phyloP scores from a whole-genome alignment of 169 alveolate genomes.

The Cryptosporidium parvum region DNA sequence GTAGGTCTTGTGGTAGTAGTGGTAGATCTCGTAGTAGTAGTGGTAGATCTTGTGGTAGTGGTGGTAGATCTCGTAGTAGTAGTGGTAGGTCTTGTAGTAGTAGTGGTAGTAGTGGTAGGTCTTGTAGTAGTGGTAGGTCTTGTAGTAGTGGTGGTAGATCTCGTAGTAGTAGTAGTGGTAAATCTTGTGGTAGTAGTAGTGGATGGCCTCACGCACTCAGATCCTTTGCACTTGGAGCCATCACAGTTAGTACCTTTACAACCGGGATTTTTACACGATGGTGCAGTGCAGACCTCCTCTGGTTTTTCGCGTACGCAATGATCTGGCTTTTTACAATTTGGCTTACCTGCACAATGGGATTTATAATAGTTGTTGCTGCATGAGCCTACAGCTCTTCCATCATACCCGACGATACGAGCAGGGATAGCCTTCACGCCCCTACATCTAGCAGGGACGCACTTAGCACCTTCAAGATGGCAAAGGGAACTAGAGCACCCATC shows the following conservation, averaged over 20 bases:
- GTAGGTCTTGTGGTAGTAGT: constrained; percentile 5
- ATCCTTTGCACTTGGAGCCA: background rate
- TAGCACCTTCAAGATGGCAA: constrained; percentile 9
- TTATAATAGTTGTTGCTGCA: background rate
- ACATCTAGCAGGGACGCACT: constrained; percentile 50
- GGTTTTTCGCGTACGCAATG: constrained; percentile 7
- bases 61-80: constrained; percentile 15
- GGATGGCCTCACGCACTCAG: background rate
- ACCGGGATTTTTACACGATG: background rate
- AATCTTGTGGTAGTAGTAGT: constrained; percentile 22
- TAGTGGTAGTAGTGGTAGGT: constrained; percentile 25
- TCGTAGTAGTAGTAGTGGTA: background rate
- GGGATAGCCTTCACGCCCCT: constrained; percentile 51
- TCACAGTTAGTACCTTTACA: background rate
- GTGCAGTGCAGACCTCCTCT: background rate
- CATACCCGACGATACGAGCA: constrained; percentile 57
- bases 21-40: constrained; percentile 1
- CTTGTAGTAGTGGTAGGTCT: constrained; percentile 5
- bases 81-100: constrained; percentile 9
- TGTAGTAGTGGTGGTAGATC: background rate
- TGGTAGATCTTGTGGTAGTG: constrained; percentile 12
- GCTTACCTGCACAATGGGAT: background rate
- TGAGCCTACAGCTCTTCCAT: constrained; percentile 48
- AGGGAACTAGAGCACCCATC: background rate
- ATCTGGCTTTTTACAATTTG: background rate